phyloP scores from a whole-genome alignment of 1,284 basidiomycete species.

The Ceraceosorus guamensis region DNA sequence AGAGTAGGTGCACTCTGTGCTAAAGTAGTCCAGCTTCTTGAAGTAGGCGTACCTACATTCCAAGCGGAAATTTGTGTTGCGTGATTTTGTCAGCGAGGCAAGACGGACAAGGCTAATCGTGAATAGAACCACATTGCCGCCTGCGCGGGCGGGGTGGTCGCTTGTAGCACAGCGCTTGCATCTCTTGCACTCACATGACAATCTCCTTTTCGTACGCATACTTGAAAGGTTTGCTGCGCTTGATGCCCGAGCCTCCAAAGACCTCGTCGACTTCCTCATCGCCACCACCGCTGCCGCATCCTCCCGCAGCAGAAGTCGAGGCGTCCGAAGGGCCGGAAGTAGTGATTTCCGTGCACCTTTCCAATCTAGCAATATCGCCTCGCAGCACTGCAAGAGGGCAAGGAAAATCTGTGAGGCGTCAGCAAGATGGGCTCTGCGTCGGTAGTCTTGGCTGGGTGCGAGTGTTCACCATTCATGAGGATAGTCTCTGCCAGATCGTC shows the following conservation, averaged over 20 bases:
- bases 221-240: conserved; percentile 95
- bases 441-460: conserved; percentile 40
- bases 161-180: conserved; percentile 45
- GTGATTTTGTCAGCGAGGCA: too few species aligned
- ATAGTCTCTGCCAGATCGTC: conserved; percentile 99
- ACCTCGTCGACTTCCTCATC: background rate
- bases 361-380: conserved; percentile 88
- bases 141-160: background rate
- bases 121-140: background rate
- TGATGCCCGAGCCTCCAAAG: conserved; percentile 60
- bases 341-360: conserved; percentile 86
- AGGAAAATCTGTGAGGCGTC: conserved; percentile 1
- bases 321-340: conserved; percentile 59
- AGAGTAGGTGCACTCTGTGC: conserved; percentile 98
- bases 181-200: conserved; percentile 65
- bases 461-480: conserved; percentile 78
- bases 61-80: background rate
- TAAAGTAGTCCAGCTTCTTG: conserved; percentile 91
- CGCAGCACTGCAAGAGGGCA: conserved; percentile 66
- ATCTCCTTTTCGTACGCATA: conserved; percentile 99
- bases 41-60: conserved; percentile 83
- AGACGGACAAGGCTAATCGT: background rate
- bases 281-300: conserved; percentile 19
- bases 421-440: background rate
- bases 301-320: conserved; percentile 1